A percentile compares a stretch with the other conserved stretches of the same genome.
Evolutionary conservation across 139 green algal species (phyloP).

Genomic region (Picochlorum costavermella): DNA sequence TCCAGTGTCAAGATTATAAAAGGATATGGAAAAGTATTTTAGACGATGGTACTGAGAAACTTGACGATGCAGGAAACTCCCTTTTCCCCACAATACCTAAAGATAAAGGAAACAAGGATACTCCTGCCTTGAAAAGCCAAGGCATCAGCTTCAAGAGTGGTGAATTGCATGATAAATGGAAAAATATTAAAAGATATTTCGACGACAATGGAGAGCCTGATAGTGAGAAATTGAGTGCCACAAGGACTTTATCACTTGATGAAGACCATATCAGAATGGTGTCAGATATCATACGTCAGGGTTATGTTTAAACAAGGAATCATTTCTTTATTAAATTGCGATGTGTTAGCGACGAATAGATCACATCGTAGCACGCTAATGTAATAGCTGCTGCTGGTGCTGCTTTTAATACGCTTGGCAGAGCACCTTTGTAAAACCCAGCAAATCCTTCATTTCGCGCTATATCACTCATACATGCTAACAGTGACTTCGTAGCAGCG

Average conservation of each 20-base stretch:
- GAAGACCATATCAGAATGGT: too few relatives aligned
- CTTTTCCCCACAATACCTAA: too few relatives aligned
- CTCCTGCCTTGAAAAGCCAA: neutral
- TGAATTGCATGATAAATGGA: constrained; percentile 38
- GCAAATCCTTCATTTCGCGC: constrained; percentile 52
- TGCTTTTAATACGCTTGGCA: constrained; percentile 87
- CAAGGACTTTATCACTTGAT: too few relatives aligned
- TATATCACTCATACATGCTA: constrained; percentile 47
- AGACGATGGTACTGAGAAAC: too few relatives aligned
- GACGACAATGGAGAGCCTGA: neutral
- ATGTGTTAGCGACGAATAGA: constrained; percentile 6
- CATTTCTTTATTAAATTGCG: neutral
- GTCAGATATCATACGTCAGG: too few relatives aligned
- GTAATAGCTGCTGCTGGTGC: constrained; percentile 87
- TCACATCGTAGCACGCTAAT: constrained; percentile 70
- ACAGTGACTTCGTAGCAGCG: constrained; percentile 40
- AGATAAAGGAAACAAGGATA: too few relatives aligned
- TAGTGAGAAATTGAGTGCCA: too few relatives aligned
- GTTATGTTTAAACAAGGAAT: neutral
- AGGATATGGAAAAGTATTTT: too few relatives aligned
- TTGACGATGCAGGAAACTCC: too few relatives aligned
- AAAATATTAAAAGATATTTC: neutral
- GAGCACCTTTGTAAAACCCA: constrained; percentile 90
- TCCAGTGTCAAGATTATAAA: too few relatives aligned
- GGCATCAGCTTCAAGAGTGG: neutral